Evolutionary conservation across 805 yeast genomes (phyloP).

Genomic region (Ogataea ramenticola): DNA sequence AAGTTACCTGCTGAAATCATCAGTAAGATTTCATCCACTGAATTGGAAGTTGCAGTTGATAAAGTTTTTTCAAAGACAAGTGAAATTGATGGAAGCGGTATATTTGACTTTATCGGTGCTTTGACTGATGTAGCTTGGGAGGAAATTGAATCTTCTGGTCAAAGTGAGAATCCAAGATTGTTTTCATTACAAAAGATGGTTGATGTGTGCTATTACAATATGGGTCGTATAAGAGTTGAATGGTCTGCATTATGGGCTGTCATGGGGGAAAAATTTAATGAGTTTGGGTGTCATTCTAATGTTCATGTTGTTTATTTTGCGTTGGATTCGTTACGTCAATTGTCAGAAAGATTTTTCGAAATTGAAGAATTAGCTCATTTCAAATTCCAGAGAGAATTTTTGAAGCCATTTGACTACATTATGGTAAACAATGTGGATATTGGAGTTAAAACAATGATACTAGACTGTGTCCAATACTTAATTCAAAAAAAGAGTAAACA

Average conservation of each 20-base stretch:
- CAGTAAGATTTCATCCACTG: conserved; percentile 52
- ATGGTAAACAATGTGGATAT: conserved; percentile 57
- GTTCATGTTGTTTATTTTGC: conserved; percentile 80
- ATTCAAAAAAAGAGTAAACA: conserved; percentile 63
- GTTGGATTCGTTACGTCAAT: conserved; percentile 85
- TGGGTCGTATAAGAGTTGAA: conserved; percentile 92
- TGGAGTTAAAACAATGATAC: conserved; percentile 79
- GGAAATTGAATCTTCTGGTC: conserved; percentile 85
- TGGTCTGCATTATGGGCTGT: conserved; percentile 95
- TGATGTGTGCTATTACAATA: conserved; percentile 95
- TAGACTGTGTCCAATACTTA: conserved; percentile 86
- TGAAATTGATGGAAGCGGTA: conserved; percentile 72
- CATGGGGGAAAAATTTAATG: conserved; percentile 84
- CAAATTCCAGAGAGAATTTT: conserved; percentile 89
- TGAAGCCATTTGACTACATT: conserved; percentile 82
- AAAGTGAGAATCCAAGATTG: conserved; percentile 77
- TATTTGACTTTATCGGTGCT: conserved; percentile 81
- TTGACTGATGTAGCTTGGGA: conserved; percentile 80
- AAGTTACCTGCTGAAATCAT: conserved; percentile 54
- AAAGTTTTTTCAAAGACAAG: conserved; percentile 81
- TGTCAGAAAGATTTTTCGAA: conserved; percentile 86
- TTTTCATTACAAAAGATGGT: conserved; percentile 93
- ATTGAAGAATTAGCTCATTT: conserved; percentile 93
- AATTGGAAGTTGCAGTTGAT: conserved; percentile 74
- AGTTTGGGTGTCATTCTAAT: conserved; percentile 76